These are phyloP conservation scores for Hemerocallis citrina DNA, from an alignment of 106 monocot genomes.

Conservation along the genomic window DNA sequence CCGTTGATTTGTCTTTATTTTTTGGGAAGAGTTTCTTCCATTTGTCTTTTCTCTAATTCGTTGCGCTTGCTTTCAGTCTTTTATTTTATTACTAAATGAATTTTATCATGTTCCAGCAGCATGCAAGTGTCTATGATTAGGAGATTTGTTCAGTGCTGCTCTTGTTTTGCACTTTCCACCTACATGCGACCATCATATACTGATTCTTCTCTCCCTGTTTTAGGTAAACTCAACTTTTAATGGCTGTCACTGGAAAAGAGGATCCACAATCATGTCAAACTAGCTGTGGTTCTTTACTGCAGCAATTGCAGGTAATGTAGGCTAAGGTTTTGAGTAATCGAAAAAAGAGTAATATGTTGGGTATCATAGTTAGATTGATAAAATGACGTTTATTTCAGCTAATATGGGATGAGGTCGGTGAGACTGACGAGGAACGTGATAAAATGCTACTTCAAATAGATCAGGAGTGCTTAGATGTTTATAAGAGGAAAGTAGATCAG, in stretches of 20 bases:
- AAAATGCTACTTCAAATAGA: slow-evolving; percentile 56
- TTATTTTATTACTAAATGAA: neutral
- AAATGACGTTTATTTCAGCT: slow-evolving; percentile 13
- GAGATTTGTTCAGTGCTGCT: neutral
- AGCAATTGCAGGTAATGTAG: slow-evolving; percentile 36
- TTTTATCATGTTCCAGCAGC: neutral
- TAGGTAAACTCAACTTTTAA: slow-evolving; percentile 9
- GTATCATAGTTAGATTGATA: neutral
- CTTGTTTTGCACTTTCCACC: neutral
- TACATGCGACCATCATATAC: neutral
- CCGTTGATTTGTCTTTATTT: no score
- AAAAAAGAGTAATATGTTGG: neutral
- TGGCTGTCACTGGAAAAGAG: slow-evolving; percentile 19
- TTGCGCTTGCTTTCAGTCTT: neutral
- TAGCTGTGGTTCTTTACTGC: slow-evolving; percentile 37
- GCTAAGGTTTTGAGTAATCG: no score
- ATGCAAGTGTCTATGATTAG: neutral
- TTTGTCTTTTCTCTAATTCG: no score
- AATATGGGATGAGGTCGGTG: slow-evolving; percentile 69
- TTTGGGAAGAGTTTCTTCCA: neutral
- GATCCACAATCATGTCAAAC: slow-evolving; percentile 3
- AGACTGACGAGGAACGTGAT: slow-evolving; percentile 52
- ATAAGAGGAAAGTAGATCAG: slow-evolving; percentile 55
- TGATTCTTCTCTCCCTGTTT: neutral
- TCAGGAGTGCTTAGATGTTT: slow-evolving; percentile 21